These are phyloP conservation scores for Salinomyces thailandicus DNA, from an alignment of 2,329 filamentous ascomycete species.

Conservation along the genomic window DNA sequence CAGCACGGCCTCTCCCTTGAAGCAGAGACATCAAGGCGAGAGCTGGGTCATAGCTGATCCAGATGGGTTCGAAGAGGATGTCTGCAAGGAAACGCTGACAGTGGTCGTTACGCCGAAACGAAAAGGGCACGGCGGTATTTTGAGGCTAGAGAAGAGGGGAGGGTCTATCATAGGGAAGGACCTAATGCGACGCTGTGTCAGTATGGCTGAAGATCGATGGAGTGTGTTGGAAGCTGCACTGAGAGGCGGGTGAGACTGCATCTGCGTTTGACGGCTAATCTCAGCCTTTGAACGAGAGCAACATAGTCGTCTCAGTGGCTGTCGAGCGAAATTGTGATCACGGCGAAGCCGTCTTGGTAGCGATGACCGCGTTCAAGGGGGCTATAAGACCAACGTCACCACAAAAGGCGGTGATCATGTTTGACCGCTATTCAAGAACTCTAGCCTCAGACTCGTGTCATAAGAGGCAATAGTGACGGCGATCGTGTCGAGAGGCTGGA, in stretches of 20 bases:
- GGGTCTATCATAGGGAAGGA: constrained; percentile 59
- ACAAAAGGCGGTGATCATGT: too few species aligned
- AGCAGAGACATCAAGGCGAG: constrained; percentile 33
- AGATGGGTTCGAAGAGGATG: constrained; percentile 76
- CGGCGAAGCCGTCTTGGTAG: too few species aligned
- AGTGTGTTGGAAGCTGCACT: constrained; percentile 37
- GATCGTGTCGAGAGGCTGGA: too few species aligned
- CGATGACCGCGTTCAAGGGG: too few species aligned
- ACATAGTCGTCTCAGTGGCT: too few species aligned
- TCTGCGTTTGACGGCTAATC: too few species aligned
- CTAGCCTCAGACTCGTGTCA: too few species aligned
- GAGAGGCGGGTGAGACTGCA: constrained; percentile 1
- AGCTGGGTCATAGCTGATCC: constrained; percentile 76
- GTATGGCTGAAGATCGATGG: constrained; percentile 55
- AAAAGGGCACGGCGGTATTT: constrained; percentile 44
- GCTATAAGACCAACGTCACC: too few species aligned
- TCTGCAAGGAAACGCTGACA: constrained; percentile 75
- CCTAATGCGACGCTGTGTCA: constrained; percentile 50
- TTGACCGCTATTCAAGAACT: too few species aligned
- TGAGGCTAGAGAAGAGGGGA: constrained; percentile 74
- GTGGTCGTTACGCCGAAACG: constrained; percentile 56
- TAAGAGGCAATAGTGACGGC: too few species aligned
- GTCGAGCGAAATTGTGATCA: too few species aligned
- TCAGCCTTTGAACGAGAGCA: too few species aligned
- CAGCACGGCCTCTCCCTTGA: constrained; percentile 42